These are phyloP conservation scores for Lactarius sp. DNA, from an alignment of 768 basidiomycete genomes.

Conservation along the genomic window DNA sequence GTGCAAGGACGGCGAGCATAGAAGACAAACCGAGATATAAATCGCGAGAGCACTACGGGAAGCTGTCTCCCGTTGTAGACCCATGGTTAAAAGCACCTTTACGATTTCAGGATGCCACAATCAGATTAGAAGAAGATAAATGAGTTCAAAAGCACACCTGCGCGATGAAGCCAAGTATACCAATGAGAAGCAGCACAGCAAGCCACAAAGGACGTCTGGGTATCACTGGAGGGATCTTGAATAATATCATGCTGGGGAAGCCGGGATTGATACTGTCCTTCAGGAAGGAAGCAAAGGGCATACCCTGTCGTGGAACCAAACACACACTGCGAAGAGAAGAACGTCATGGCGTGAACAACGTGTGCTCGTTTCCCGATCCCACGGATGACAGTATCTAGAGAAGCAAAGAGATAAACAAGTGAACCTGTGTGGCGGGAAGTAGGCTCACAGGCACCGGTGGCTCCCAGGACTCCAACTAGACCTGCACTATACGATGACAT, in stretches of 20 bases:
- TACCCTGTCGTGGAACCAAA: slow-evolving; percentile 35
- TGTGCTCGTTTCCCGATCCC: slow-evolving; percentile 77
- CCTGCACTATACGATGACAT: slow-evolving; percentile 41
- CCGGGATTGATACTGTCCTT: not conserved
- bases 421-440: not conserved
- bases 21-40: slow-evolving; percentile 45
- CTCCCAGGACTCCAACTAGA: slow-evolving; percentile 57
- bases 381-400: slow-evolving; percentile 47
- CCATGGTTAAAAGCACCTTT: slow-evolving; percentile 54
- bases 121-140: not conserved
- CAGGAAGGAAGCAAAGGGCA: not conserved
- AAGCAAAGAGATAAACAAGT: not conserved
- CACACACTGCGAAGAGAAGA: slow-evolving; percentile 58
- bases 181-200: slow-evolving; percentile 44
- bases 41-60: slow-evolving; percentile 57
- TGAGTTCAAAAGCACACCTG: slow-evolving; percentile 29
- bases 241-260: slow-evolving; percentile 39
- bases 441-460: slow-evolving; percentile 64
- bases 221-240: slow-evolving; percentile 40
- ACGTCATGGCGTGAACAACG: slow-evolving; percentile 64
- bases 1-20: slow-evolving; percentile 7
- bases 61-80: slow-evolving; percentile 58
- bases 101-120: not conserved
- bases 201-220: slow-evolving; percentile 46
- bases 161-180: slow-evolving; percentile 48